Evolutionary conservation across 805 yeast species (phyloP).

Genomic region (Torulaspora gathmanii): DNA sequence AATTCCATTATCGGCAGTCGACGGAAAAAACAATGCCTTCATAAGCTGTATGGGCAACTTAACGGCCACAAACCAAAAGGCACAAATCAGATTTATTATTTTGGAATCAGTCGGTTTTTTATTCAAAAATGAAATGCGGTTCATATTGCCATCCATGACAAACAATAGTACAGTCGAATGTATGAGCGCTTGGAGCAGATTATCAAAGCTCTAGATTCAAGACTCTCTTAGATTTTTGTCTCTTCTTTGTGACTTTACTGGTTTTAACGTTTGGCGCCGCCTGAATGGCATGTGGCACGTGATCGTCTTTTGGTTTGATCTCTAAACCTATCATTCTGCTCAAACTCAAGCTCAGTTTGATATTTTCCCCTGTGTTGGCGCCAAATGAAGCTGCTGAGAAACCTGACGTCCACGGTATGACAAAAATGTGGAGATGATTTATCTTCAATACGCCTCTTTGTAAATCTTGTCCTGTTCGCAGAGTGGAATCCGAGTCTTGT

Average conservation of each 20-base stretch:
- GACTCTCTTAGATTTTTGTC: conserved; percentile 11
- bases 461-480: conserved; percentile 8
- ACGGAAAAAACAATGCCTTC: not conserved
- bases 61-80: conserved; percentile 5
- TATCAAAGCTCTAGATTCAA: conserved; percentile 8
- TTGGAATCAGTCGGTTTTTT: conserved; percentile 1
- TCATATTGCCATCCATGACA: not conserved
- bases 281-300: not conserved
- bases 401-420: conserved; percentile 23
- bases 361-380: conserved; percentile 17
- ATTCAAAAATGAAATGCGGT: not conserved
- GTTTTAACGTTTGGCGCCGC: conserved; percentile 13
- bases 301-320: not conserved
- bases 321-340: conserved; percentile 17
- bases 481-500: not conserved
- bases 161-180: not conserved
- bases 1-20: not conserved
- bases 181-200: not conserved
- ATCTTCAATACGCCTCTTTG: conserved; percentile 23
- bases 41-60: conserved; percentile 1
- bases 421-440: conserved; percentile 19
- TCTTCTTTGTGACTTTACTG: conserved; percentile 19
- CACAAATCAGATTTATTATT: conserved; percentile 2
- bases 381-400: conserved; percentile 27
- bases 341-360: conserved; percentile 21